phyloP scores from a whole-genome alignment of 2,329 filamentous ascomycete species.

The Aplosporella prunicola region DNA sequence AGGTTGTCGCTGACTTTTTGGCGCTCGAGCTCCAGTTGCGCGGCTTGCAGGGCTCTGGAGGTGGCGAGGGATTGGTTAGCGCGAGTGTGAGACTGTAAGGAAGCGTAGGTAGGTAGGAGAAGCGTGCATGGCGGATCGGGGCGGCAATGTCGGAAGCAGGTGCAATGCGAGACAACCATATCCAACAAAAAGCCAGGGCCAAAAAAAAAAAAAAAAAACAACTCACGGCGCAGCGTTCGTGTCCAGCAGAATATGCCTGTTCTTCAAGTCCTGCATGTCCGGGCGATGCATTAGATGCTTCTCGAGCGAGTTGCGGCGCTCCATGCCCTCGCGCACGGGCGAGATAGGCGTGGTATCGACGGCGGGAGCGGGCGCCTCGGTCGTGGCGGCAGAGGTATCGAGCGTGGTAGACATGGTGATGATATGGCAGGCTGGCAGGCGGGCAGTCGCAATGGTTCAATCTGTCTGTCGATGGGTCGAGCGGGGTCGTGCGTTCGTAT shows the following conservation, averaged over 20 bases:
- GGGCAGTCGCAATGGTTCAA: too few species aligned
- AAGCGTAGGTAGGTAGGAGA: neutral
- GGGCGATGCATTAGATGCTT: conserved; percentile 41
- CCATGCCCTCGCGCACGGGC: conserved; percentile 38
- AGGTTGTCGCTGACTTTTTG: conserved; percentile 53
- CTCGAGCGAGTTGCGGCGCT: conserved; percentile 49
- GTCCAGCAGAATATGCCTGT: conserved; percentile 58
- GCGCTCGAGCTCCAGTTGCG: conserved; percentile 53
- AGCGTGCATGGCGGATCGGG: too few species aligned
- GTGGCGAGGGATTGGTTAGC: neutral
- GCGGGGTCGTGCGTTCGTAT: too few species aligned
- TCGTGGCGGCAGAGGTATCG: conserved; percentile 3
- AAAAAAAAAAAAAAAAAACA: too few species aligned
- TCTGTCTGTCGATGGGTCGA: too few species aligned
- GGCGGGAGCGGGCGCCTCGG: conserved; percentile 12
- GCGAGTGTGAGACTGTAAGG: neutral
- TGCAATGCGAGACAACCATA: too few species aligned
- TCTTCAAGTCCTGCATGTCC: conserved; percentile 53
- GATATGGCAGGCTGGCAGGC: too few species aligned
- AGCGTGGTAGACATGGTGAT: too few species aligned
- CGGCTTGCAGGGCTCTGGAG: conserved; percentile 53
- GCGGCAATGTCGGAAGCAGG: too few species aligned
- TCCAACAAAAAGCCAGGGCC: too few species aligned
- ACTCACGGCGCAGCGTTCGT: conserved; percentile 57
- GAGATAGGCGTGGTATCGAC: conserved; percentile 34